These are phyloP conservation scores for Oryza nivara DNA, from an alignment of 176 grass and related monocot genomes.

Conservation along the genomic window DNA sequence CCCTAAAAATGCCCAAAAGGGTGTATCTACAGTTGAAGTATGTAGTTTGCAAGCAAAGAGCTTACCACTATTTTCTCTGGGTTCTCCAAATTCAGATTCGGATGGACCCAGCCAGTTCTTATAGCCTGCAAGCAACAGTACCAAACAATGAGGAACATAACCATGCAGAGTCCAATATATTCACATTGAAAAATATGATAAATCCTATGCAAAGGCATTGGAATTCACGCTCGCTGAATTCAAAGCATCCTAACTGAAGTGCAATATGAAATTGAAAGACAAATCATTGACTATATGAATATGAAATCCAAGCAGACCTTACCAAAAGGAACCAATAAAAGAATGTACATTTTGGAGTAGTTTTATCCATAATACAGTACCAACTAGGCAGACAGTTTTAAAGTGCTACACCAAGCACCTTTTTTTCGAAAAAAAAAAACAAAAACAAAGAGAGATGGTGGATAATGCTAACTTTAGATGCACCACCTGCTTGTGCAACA, in stretches of 20 bases:
- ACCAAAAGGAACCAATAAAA: neutral
- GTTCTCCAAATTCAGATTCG: slow-evolving; percentile 98
- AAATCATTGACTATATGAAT: neutral
- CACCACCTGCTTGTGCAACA: neutral
- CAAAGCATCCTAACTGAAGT: neutral
- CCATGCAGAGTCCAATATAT: slow-evolving; percentile 1
- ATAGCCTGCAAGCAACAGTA: slow-evolving; percentile 81
- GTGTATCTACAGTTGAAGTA: neutral
- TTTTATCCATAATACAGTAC: neutral
- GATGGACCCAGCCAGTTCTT: slow-evolving; percentile 96
- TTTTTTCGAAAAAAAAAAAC: too few species aligned
- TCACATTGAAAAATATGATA: neutral
- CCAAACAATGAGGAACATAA: slow-evolving; percentile 15
- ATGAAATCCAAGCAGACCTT: slow-evolving; percentile 10
- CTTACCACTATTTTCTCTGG: slow-evolving; percentile 89
- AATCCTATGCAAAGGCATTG: slow-evolving; percentile 9
- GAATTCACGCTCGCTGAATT: neutral
- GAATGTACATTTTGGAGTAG: neutral
- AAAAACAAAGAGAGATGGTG: neutral
- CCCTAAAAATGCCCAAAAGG: neutral
- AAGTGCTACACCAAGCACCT: neutral
- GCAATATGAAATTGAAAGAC: neutral
- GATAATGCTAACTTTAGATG: neutral
- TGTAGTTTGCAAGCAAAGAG: slow-evolving; percentile 9
- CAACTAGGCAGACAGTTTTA: slow-evolving; percentile 19